phyloP scores from a whole-genome alignment of 1,284 basidiomycete species.

The Heterobasidion occidentale region DNA sequence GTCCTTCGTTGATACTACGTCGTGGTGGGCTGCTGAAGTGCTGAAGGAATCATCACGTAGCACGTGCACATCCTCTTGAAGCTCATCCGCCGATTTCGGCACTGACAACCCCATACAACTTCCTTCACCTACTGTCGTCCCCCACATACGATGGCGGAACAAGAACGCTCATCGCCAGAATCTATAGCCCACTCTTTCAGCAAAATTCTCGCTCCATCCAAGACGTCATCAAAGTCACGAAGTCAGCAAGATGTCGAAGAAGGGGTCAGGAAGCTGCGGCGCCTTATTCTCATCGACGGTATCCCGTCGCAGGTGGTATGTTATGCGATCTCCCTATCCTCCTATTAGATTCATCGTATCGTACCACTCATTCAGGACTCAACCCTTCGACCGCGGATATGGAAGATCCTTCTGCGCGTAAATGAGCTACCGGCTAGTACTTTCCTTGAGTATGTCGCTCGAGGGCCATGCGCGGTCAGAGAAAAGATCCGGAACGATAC shows the following conservation, averaged over 20 bases:
- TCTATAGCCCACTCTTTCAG: constrained; percentile 53
- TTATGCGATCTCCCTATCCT: constrained; percentile 1
- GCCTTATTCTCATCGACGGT: constrained; percentile 82
- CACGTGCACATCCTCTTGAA: no score
- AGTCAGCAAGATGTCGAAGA: constrained; percentile 68
- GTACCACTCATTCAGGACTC: constrained; percentile 43
- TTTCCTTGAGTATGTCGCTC: constrained; percentile 76
- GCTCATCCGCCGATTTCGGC: no score
- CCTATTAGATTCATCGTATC: neutral
- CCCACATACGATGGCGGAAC: neutral
- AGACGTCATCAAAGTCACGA: constrained; percentile 50
- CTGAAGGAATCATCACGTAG: neutral
- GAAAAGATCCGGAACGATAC: constrained; percentile 86
- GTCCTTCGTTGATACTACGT: neutral
- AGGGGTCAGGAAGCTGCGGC: constrained; percentile 71
- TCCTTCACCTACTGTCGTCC: neutral
- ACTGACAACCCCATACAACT: neutral
- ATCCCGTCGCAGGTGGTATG: constrained; percentile 65
- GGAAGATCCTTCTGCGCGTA: constrained; percentile 87
- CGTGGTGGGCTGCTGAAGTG: neutral
- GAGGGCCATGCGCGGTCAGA: constrained; percentile 80
- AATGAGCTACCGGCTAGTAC: constrained; percentile 68
- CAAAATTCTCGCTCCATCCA: constrained; percentile 67
- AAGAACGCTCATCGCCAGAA: neutral
- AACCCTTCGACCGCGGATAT: constrained; percentile 73